Conservation (phyloP, 2,329 filamentous ascomycete species). For the Colletotrichum gigasporum region DNA sequence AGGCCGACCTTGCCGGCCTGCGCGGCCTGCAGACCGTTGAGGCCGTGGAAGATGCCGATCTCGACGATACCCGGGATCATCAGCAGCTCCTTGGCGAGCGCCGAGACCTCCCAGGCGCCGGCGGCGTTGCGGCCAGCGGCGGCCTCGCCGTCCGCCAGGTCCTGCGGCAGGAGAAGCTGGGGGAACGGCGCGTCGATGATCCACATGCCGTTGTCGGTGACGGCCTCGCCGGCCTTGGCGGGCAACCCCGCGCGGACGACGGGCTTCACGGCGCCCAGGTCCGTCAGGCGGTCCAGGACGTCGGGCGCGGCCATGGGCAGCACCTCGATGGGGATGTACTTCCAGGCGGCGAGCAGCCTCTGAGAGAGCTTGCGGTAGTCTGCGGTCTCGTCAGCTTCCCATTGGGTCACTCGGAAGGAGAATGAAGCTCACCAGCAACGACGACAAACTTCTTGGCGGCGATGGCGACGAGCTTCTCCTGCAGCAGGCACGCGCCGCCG, state of each 20-base stretch:
- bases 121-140: conserved; percentile 58
- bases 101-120: conserved; percentile 83
- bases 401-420: not conserved
- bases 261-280: conserved; percentile 78
- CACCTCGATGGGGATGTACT: conserved; percentile 91
- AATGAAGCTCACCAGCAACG: conserved; percentile 71
- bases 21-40: conserved; percentile 76
- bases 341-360: conserved; percentile 80
- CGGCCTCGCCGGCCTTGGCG: conserved; percentile 82
- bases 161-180: conserved; percentile 72
- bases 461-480: conserved; percentile 94
- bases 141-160: conserved; percentile 48
- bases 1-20: conserved; percentile 65
- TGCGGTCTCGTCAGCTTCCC: conserved; percentile 38
- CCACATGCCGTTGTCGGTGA: conserved; percentile 69
- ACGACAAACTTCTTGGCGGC: conserved; percentile 87
- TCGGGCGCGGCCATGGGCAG: conserved; percentile 83
- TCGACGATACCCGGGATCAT: conserved; percentile 88
- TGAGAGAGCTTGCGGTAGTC: conserved; percentile 91
- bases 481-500: conserved; percentile 95
- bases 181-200: conserved; percentile 93
- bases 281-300: conserved; percentile 76
- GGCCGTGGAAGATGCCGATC: conserved; percentile 88
- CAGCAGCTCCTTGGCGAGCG: conserved; percentile 79
- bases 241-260: conserved; percentile 76